Base-by-base conservation (phyloP, 2,329 filamentous ascomycete genomes). In the Hymenotorrendiella dingleyae region DNA sequence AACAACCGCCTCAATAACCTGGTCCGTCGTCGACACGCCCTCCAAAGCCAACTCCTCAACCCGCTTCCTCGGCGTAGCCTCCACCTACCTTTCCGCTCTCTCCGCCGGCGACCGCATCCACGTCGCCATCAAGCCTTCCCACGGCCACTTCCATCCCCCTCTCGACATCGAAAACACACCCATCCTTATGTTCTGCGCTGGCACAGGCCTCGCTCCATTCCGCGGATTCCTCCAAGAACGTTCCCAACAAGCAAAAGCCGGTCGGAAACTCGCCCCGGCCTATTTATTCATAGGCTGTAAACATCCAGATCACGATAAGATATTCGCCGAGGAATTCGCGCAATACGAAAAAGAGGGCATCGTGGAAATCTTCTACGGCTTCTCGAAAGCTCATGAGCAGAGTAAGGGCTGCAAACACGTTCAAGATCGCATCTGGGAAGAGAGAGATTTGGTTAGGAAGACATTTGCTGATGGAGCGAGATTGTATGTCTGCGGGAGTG, bases 1-100 rank as follows among this genome's bases (percentile, higher is more conserved):
- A 34, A 20, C 27, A 20, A 56, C 61, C 4, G 76, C 74, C 1
- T 67, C 69, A 7, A 69, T 94, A 17, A 90, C 77, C 1, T 80
- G 77, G 59, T 68, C 68, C 8, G 72, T 82, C 2, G 65, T 79
- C 26, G 69, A 73, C 39, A 64, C 67, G 3, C 66, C 68, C 0
- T 67, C 71, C 0, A 54, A 50, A 20, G 34, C 43, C 20, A 33
- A 33, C 6, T 14, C 6, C 8, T 4, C 9, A 19, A 10, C 14
- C 16, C 29, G 80, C 74, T 6, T 81, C 54, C 52, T 67, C 4
- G 71, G 71, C 28, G 69, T 73, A 1, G 67, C 71, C 26, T 69
- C 69, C 1, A 71, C 65, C 46, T 73, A 73, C 53, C 65, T 74
- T 2, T 64, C 66, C 4, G 53, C 55, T n/a, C 45, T 66, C 1